Evolutionary conservation across 805 yeast genomes (phyloP).

Genomic region (Kregervanrija fluxuum): DNA sequence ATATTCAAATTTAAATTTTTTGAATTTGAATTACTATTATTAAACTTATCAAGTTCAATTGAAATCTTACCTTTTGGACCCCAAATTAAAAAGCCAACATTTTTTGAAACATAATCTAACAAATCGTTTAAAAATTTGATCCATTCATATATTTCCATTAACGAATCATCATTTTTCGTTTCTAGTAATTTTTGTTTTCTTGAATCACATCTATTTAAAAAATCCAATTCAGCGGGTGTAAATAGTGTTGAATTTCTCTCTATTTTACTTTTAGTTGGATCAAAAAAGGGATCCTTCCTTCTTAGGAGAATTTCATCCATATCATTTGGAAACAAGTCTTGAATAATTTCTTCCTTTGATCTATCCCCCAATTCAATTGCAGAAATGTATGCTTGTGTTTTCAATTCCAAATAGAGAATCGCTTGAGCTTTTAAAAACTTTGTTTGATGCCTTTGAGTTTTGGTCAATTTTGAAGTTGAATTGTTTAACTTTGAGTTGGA

Average conservation of each 20-base stretch:
- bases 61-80: constrained; percentile 39
- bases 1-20: too few relatives aligned
- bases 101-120: constrained; percentile 69
- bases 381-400: constrained; percentile 92
- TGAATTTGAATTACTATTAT: not conserved
- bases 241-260: constrained; percentile 30
- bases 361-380: constrained; percentile 65
- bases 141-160: constrained; percentile 80
- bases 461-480: constrained; percentile 6
- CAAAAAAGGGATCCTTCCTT: constrained; percentile 28
- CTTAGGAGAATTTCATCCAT: constrained; percentile 42
- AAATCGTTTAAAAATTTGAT: constrained; percentile 71
- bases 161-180: constrained; percentile 38
- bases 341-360: constrained; percentile 57
- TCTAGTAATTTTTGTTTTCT: constrained; percentile 57
- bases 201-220: constrained; percentile 63
- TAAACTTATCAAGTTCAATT: constrained; percentile 15
- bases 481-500: constrained; percentile 3
- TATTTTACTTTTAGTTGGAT: constrained; percentile 16
- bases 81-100: constrained; percentile 66
- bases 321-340: constrained; percentile 67
- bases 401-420: constrained; percentile 71
- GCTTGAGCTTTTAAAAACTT: constrained; percentile 73
- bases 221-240: constrained; percentile 75
- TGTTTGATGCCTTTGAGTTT: constrained; percentile 19